Evolutionary conservation across 2,329 filamentous ascomycete genomes (phyloP), one percentile per base, ranked within the genome.

Genomic region (Aureobasidium sp.): DNA sequence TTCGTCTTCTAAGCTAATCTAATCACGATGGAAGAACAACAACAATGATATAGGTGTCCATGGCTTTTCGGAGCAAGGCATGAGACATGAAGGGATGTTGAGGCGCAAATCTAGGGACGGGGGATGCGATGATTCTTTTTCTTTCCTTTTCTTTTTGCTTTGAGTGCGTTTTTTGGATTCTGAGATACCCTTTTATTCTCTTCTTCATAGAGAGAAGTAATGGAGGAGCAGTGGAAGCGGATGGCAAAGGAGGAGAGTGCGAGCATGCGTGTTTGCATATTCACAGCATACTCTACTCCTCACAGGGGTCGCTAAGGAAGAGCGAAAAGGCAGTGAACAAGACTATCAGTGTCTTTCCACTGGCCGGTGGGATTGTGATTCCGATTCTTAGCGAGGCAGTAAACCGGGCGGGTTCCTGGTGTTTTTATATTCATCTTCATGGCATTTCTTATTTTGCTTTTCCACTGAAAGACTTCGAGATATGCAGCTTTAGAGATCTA

Each of bases 321-420:
- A 34, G 48, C 32, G n/a, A 13, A 16, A n/a, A 25, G 29, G 27
- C n/a, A 57, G 39, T 21, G 27, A 14, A 27, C 4, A 30, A 47
- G 45, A 41, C 45, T 32, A 48, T 48, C 29, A 58, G 21, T 37
- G 29, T 58, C 54, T 36, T 34, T 14, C 8, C 14, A 30, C 30
- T 27, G 21, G 42, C 25, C n/a, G 42, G 45, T 21, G 39, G 32
- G 42, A 37, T 57, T 47, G 7, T 47, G 54, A 47, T 59, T 59
- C 42, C 36, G 16, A 59, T 59, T 59, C 44, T 48, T 59, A 37
- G 5, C 16, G 42, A 30, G 44, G 55, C 45, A 59, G 27, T 37
- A 34, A 30, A n/a, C 45, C 37, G 57, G 57, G 57, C 57, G 57
- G 57, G 57, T 34, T 59, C 57, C 57, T 59, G 57, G 57, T 50